Evolutionary conservation across 1,139 yeast genomes (phyloP).

Genomic region (Diutina neorugosa): DNA sequence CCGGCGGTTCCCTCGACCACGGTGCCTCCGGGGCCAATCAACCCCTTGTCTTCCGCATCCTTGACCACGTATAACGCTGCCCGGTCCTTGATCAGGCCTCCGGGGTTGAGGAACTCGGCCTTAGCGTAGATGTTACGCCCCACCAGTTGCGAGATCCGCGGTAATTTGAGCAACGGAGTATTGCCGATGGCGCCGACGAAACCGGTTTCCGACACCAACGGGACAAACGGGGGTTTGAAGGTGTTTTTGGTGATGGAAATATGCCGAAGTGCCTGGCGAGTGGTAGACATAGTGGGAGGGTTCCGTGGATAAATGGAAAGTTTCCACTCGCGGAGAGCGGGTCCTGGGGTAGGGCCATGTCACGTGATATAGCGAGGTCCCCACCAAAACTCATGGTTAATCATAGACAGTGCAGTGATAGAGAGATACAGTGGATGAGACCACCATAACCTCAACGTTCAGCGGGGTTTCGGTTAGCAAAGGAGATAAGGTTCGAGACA

Average conservation of each 20-base stretch:
- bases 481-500: too few relatives aligned
- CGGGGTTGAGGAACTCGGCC: slow-evolving; percentile 91
- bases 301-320: too few relatives aligned
- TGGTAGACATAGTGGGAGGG: not conserved
- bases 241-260: not conserved
- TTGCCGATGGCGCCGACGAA: slow-evolving; percentile 75
- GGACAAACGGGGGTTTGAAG: slow-evolving; percentile 34
- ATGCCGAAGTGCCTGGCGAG: not conserved
- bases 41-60: slow-evolving; percentile 68
- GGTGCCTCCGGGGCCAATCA: slow-evolving; percentile 54
- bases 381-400: too few relatives aligned
- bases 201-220: slow-evolving; percentile 47
- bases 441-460: too few relatives aligned
- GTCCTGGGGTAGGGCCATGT: too few relatives aligned
- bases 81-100: slow-evolving; percentile 86
- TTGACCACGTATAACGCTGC: slow-evolving; percentile 72
- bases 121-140: slow-evolving; percentile 78
- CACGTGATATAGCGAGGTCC: too few relatives aligned
- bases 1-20: slow-evolving; percentile 40
- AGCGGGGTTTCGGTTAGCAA: too few relatives aligned
- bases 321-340: too few relatives aligned
- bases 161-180: slow-evolving; percentile 67
- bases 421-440: too few relatives aligned
- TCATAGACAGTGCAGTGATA: too few relatives aligned
- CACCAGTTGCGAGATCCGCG: slow-evolving; percentile 44